Evolutionary conservation across 1,284 basidiomycete genomes (phyloP), one percentile per base, ranked within the genome.

Genomic region (Pseudomicrostroma phylloplanum): DNA sequence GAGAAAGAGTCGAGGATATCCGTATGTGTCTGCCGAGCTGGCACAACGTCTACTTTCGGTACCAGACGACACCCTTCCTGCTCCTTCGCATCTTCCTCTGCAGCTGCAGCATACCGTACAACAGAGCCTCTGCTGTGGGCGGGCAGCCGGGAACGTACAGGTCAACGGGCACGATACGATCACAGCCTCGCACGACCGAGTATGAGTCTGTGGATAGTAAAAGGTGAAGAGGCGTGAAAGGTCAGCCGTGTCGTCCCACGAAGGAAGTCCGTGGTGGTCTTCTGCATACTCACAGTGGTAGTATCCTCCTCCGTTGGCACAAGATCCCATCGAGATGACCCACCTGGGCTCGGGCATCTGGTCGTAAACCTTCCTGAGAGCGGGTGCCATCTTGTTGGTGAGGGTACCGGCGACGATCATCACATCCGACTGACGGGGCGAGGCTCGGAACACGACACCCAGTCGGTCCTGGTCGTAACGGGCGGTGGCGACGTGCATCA

Each of bases 351-450:
- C 66, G 57, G 77, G 79, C 78, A 80, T 80, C 69, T 75, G 61
- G 64, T 72, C 69, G 67, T 76, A 67, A 67, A 68, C 77, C 67
- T 70, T 65, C 56, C 70, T 60, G 65, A 67, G 63, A 55, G 71
- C 68, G 0, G 55, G 77, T 92, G 86, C 78, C 96, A 99, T 99
- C 84, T 99, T 98, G 85, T 99, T 98, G 70, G 96, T 99, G 73
- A 99, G 82, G 0, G 96, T 99, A 39, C 96, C 96, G 54, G 96
- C 94, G 59, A 99, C 96, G 77, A 99, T 99, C 96, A 99, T 98
- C 78, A 98, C 90, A 79, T 98, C 94, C 64, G 89, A 91, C 83
- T 97, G 92, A 71, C 96, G 89, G 58, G 96, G 96, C 81, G 89
- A 92, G 11, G 94, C 96, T 84, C 96, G 91, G 85, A 99, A 99